Percentiles rank a stretch among this genome's conserved stretches.
phyloP scores from a whole-genome alignment of 805 yeast genomes.

The Lipomyces mesembrius region DNA sequence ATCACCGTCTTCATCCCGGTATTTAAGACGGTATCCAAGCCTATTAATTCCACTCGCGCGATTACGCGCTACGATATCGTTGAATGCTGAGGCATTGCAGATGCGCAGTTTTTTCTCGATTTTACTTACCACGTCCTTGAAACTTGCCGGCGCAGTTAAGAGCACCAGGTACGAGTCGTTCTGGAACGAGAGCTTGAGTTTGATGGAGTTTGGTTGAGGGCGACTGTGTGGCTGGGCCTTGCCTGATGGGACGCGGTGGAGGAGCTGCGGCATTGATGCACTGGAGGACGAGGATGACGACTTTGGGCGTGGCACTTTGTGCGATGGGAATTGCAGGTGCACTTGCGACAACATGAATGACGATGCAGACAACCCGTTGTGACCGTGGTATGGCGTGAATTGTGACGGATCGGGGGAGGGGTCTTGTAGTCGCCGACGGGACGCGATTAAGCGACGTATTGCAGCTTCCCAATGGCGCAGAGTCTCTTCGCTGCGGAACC shows the following conservation, averaged over 20 bases:
- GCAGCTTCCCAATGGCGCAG: slow-evolving; percentile 75
- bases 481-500: slow-evolving; percentile 81
- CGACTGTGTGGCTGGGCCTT: neutral
- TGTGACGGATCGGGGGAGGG: neutral
- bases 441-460: slow-evolving; percentile 40
- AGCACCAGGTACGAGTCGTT: slow-evolving; percentile 63
- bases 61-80: slow-evolving; percentile 23
- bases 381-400: slow-evolving; percentile 22
- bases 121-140: slow-evolving; percentile 59
- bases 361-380: slow-evolving; percentile 10
- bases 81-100: slow-evolving; percentile 54
- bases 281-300: slow-evolving; percentile 38
- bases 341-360: slow-evolving; percentile 5
- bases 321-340: neutral
- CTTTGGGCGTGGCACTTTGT: neutral
- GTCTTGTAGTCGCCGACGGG: slow-evolving; percentile 12
- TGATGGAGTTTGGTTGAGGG: slow-evolving; percentile 40
- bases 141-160: slow-evolving; percentile 58
- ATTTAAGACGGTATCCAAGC: slow-evolving; percentile 58
- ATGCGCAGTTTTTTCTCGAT: slow-evolving; percentile 62
- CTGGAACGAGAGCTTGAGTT: slow-evolving; percentile 45
- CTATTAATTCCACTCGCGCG: slow-evolving; percentile 12
- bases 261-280: neutral
- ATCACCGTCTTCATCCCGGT: slow-evolving; percentile 95
- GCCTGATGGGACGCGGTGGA: slow-evolving; percentile 26